Evolutionary conservation across 169 alveolate species (phyloP).

Genomic region (Cryptosporidium tyzzeri): DNA sequence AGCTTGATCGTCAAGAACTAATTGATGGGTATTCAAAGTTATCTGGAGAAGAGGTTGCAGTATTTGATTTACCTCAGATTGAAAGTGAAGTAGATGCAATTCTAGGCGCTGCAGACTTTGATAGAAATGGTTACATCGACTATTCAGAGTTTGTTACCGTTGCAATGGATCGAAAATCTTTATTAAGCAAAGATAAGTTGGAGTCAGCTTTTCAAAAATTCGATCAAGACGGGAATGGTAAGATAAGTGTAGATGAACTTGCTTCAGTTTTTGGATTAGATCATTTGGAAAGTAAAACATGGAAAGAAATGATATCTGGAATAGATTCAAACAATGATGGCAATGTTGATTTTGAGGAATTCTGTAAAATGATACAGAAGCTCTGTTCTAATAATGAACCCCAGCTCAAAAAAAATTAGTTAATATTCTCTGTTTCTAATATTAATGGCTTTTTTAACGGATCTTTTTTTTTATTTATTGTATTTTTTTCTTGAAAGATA

Average conservation of each 20-base stretch:
- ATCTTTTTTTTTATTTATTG: too few species aligned
- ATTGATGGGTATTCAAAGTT: constrained; percentile 85
- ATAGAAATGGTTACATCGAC: constrained; percentile 94
- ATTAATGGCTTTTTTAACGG: background rate
- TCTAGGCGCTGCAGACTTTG: constrained; percentile 92
- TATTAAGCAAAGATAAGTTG: constrained; percentile 84
- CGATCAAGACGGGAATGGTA: constrained; percentile 87
- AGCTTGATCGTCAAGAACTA: constrained; percentile 86
- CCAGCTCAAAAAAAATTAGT: background rate
- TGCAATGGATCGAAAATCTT: constrained; percentile 84
- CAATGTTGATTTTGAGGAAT: constrained; percentile 85
- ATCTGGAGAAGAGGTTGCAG: constrained; percentile 77
- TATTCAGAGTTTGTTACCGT: constrained; percentile 91
- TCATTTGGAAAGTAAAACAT: constrained; percentile 78
- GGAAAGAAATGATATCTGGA: constrained; percentile 82
- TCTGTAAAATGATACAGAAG: constrained; percentile 83
- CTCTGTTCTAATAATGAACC: constrained; percentile 70
- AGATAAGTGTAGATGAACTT: constrained; percentile 82
- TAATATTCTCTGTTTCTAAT: background rate
- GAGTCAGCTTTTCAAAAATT: constrained; percentile 84
- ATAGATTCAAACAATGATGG: constrained; percentile 83
- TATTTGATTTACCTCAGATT: constrained; percentile 75
- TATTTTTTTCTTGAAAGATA: background rate
- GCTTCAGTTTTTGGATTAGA: constrained; percentile 82
- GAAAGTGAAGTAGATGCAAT: constrained; percentile 94